Conservation (phyloP, 2,329 filamentous ascomycete genomes). For the Lachnellula arida region DNA sequence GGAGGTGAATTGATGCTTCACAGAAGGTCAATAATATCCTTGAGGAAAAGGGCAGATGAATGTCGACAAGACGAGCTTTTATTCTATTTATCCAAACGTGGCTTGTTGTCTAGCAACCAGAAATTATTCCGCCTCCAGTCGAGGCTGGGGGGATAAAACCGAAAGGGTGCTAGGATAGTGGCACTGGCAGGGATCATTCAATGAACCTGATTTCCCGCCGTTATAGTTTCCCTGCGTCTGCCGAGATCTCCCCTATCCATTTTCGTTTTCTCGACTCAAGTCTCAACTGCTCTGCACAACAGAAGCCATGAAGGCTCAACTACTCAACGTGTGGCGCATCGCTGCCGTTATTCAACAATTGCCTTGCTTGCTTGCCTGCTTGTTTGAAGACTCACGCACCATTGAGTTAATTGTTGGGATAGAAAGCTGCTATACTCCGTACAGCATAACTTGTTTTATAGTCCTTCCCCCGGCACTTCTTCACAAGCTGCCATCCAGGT, state of each 20-base stretch:
- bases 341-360: not conserved
- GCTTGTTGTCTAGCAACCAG: slow-evolving; percentile 6
- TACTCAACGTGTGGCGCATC: not conserved
- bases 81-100: slow-evolving; percentile 7
- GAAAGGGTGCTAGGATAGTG: not conserved
- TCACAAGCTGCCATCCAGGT: not conserved
- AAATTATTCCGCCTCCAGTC: slow-evolving; percentile 18
- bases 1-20: not conserved
- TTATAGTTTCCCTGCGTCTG: not conserved
- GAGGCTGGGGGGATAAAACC: slow-evolving; percentile 1
- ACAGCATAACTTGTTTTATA: not conserved
- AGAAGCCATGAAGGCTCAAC: not conserved
- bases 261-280: not conserved
- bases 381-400: too few relatives aligned
- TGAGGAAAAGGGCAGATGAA: not conserved
- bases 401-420: not conserved
- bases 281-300: not conserved
- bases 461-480: not conserved
- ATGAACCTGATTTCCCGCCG: not conserved
- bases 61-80: not conserved
- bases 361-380: too few relatives aligned
- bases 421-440: not conserved
- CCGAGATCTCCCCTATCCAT: not conserved
- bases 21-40: not conserved
- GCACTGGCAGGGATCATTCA: slow-evolving; percentile 5